Conservation (phyloP, 225 moss, liverwort and hornwort species). For the Takakia lepidozioides region DNA sequence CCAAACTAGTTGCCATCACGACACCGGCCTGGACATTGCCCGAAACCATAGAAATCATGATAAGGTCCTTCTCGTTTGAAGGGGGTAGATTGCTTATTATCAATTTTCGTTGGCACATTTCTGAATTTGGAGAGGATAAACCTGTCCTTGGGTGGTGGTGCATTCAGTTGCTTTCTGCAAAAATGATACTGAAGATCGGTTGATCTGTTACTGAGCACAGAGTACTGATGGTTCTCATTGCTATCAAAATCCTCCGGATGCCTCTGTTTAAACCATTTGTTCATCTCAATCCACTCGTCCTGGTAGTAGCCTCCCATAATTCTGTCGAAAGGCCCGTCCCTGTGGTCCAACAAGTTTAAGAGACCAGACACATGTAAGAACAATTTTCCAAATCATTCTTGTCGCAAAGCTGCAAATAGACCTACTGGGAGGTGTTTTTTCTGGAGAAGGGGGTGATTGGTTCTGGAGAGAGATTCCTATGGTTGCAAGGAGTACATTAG, state of each 20-base stretch:
- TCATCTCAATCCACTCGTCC: conserved; percentile 45
- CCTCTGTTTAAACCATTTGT: conserved; percentile 31
- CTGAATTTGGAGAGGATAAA: conserved; percentile 37
- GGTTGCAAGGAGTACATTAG: background rate
- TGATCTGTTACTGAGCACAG: conserved; percentile 21
- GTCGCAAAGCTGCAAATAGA: background rate
- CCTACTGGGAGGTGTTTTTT: background rate
- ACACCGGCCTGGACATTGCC: no score
- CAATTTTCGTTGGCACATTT: conserved; percentile 30
- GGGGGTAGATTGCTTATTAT: conserved; percentile 30
- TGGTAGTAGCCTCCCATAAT: conserved; percentile 28
- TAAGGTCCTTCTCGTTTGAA: conserved; percentile 24
- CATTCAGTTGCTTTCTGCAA: conserved; percentile 4
- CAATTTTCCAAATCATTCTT: background rate
- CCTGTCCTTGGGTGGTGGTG: conserved; percentile 7
- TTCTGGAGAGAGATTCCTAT: background rate
- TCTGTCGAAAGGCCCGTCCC: conserved; percentile 23
- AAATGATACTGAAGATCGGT: conserved; percentile 8
- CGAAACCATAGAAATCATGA: conserved; percentile 19
- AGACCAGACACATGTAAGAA: background rate
- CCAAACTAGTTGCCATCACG: no score
- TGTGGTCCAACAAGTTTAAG: background rate
- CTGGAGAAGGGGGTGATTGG: background rate
- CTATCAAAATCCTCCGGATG: conserved; percentile 25
- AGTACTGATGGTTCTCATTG: conserved; percentile 6